Base-by-base conservation (phyloP, 2,329 filamentous ascomycete genomes). In the Epichloe bromicola region DNA sequence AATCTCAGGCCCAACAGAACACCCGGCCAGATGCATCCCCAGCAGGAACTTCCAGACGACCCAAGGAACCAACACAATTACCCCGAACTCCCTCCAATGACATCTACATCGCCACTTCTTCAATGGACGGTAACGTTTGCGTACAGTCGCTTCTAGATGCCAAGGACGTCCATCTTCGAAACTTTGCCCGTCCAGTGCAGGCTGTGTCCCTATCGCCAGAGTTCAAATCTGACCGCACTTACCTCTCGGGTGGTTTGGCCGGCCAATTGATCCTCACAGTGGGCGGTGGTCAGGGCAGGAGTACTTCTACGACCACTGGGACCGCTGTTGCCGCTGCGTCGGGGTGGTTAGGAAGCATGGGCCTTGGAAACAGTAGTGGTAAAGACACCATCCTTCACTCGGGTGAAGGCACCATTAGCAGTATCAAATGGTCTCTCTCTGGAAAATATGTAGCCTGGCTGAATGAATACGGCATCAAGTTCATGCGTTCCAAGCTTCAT, bases 381-480 rank as follows among this genome's bases (percentile, higher is more conserved):
- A 91, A 85, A 62, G 93, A 98, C 63, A 88, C 82, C 0, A 74
- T 96, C 3, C 67, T 97, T 45, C 93, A 98, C 63, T 88, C 86
- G 7, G 93, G 93, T 2, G 94, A 98, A 69, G 93, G 93, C 3
- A 80, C 82, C 2, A 93, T 98, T 56, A 91, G 82, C 63, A 86
- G 83, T 3, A 93, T 98, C 62, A 91, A 94, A 65, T 98, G 91
- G 89, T 97, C 91, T 0, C 65, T 91, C 40, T 91, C 88, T 0
- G 91, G 93, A 1, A 93, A 86, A 68, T 97, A 90, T 61, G 86
- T 96, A 1, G 87, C 83, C 0, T 98, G 93, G 93, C 77, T 95
- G 40, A 98, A 97, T 61, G 93, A 98, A 67, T 85, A 94, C 61
- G 93, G 93, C 4, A 94, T 97, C 64, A 96, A 96, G 65, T 93